These are phyloP conservation scores for Camelina neglecta DNA, from an alignment of 345 rosid species.

Conservation along the genomic window DNA sequence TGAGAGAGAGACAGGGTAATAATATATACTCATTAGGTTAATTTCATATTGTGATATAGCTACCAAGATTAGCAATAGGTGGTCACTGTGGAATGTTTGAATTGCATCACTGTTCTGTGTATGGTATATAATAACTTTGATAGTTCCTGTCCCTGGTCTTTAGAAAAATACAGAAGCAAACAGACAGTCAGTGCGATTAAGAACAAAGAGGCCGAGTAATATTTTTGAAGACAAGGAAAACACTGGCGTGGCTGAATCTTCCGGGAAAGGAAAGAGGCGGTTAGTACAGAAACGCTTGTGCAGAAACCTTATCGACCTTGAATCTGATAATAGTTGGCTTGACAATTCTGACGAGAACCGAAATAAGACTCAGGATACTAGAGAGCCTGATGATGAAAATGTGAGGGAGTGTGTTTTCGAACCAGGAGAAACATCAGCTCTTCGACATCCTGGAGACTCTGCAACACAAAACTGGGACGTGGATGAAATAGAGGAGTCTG, in stretches of 20 bases:
- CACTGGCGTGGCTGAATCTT: constrained; percentile 48
- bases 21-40: no score
- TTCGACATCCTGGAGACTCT: constrained; percentile 25
- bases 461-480: constrained; percentile 35
- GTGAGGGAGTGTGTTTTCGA: constrained; percentile 33
- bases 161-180: constrained; percentile 30
- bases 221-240: constrained; percentile 39
- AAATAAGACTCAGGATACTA: constrained; percentile 35
- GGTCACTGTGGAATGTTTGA: no score
- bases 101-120: constrained; percentile 11
- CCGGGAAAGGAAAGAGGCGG: constrained; percentile 50
- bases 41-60: no score
- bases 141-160: not conserved
- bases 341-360: constrained; percentile 9
- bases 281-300: constrained; percentile 50
- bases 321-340: constrained; percentile 42
- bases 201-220: constrained; percentile 34
- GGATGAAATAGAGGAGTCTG: constrained; percentile 53
- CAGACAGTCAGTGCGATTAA: constrained; percentile 29
- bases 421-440: constrained; percentile 51
- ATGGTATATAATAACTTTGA: not conserved
- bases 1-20: no score
- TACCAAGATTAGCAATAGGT: no score
- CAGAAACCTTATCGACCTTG: constrained; percentile 47
- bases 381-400: constrained; percentile 31